Evolutionary conservation across 768 basidiomycete species (phyloP), one percentile per base, ranked within the genome.

Genomic region (Suillus hirtellus): DNA sequence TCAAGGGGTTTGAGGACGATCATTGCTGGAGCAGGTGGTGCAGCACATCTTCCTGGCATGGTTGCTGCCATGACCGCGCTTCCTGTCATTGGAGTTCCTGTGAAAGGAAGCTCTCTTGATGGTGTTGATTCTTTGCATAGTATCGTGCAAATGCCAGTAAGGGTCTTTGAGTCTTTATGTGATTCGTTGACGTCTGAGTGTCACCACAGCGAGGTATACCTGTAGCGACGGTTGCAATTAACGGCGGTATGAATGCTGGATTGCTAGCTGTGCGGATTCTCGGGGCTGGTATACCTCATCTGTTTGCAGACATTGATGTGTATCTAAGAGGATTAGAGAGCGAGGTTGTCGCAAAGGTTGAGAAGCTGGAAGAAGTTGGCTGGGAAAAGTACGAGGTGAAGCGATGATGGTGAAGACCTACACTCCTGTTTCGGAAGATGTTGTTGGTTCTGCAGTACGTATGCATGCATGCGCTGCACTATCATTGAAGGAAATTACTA

Each of bases 91-190:
- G 96, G 97, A 14, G 97, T 99, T 0, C 97, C 97, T 2, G 97
- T 99, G 62, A 97, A 95, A 73, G 96, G 93, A 12, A 95, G 93
- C 73, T 83, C 88, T 0, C 81, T 99, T 14, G 96, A 97, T 73
- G 97, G 97, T 0, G 94, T 99, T 1, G 97, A 99, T 76, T 95
- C 94, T n/a, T 76, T 99, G 69, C 88, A 97, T 71, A 95, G 92
- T 73, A 99, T 99, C 67, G 95, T 99, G 10, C 97, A 99, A 78
- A 99, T 99, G 97, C 97, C 97, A 21, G 94, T 95, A 72, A 69
- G 92, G 38, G 62, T 37, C n/a, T 56, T 59, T 49, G 24, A 54
- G 10, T 62, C 35, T 61, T 44, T 38, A 14, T 12, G 37, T n/a
- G 46, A 44, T 44, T n/a, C 37, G 3, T 17, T 53, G 31, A 53